phyloP scores from a whole-genome alignment of 306 rosid species.

The Quercus ilex region DNA sequence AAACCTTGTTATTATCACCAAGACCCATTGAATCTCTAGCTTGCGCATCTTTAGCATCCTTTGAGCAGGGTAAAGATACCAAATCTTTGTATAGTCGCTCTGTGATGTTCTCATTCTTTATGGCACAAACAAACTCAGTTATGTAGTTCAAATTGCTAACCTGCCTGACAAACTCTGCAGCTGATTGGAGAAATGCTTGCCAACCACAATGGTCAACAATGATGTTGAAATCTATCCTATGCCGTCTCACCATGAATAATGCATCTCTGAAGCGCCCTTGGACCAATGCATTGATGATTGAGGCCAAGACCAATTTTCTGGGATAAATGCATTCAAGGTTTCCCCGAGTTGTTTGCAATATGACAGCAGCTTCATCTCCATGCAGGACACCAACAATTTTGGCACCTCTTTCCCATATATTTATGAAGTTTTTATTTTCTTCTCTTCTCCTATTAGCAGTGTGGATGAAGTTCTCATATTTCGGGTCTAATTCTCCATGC shows the following conservation, averaged over 20 bases:
- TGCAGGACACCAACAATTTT: constrained; percentile 78
- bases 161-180: constrained; percentile 82
- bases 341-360: constrained; percentile 82
- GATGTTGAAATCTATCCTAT: constrained; percentile 88
- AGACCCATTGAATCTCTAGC: constrained; percentile 31
- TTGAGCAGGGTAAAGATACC: constrained; percentile 38
- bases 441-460: constrained; percentile 43
- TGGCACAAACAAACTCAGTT: constrained; percentile 92
- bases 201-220: constrained; percentile 83
- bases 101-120: constrained; percentile 67
- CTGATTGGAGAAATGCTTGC: constrained; percentile 67
- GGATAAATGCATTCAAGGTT: constrained; percentile 88
- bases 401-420: constrained; percentile 96
- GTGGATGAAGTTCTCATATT: constrained; percentile 52
- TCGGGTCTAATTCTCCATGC: constrained; percentile 48
- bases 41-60: constrained; percentile 35
- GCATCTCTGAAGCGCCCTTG: constrained; percentile 85
- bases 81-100: constrained; percentile 63
- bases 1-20: constrained; percentile 60
- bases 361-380: constrained; percentile 82
- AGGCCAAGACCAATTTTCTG: constrained; percentile 80
- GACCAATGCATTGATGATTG: constrained; percentile 71
- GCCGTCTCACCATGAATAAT: constrained; percentile 89
- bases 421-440: constrained; percentile 54
- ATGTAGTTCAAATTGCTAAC: constrained; percentile 78